Conservation (phyloP, 257 asterid genomes). For the Verbascum thapsus region DNA sequence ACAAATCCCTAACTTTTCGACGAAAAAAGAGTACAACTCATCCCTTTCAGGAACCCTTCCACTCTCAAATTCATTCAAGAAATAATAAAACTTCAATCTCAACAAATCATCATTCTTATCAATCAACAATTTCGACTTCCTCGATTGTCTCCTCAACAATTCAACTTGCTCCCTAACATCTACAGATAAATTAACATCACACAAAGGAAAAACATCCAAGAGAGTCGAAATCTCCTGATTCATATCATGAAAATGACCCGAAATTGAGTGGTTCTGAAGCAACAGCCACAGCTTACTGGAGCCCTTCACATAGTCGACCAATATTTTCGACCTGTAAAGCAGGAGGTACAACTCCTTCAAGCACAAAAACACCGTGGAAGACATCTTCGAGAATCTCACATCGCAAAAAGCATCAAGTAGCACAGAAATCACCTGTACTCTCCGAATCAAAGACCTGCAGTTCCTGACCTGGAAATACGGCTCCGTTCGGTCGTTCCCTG, state of each 20-base stretch:
- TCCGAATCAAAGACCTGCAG: slow-evolving; percentile 65
- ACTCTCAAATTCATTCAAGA: slow-evolving; percentile 71
- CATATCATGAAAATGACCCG: slow-evolving; percentile 85
- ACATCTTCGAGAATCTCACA: slow-evolving; percentile 35
- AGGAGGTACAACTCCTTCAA: slow-evolving; percentile 91
- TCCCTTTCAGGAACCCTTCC: slow-evolving; percentile 55
- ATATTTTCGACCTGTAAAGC: slow-evolving; percentile 76
- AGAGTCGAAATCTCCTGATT: slow-evolving; percentile 80
- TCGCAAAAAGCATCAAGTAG: slow-evolving; percentile 65
- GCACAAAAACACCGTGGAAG: slow-evolving; percentile 61
- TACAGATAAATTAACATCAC: slow-evolving; percentile 45
- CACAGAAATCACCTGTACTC: slow-evolving; percentile 62
- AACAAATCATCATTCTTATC: slow-evolving; percentile 61
- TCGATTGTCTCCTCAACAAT: slow-evolving; percentile 62
- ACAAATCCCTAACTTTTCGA: slow-evolving; percentile 56
- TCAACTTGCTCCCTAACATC: slow-evolving; percentile 77
- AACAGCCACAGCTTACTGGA: slow-evolving; percentile 87
- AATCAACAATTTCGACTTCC: slow-evolving; percentile 52
- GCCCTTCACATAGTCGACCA: slow-evolving; percentile 69
- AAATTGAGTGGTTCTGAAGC: slow-evolving; percentile 73
- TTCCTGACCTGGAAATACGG: slow-evolving; percentile 59
- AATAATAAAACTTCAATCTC: slow-evolving; percentile 61
- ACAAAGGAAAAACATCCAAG: slow-evolving; percentile 78
- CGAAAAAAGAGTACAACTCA: slow-evolving; percentile 51
- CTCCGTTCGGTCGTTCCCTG: slow-evolving; percentile 37